These are phyloP conservation scores for Aspergillus incahuasiensis DNA, from an alignment of 495 filamentous ascomycete species.

Conservation along the genomic window DNA sequence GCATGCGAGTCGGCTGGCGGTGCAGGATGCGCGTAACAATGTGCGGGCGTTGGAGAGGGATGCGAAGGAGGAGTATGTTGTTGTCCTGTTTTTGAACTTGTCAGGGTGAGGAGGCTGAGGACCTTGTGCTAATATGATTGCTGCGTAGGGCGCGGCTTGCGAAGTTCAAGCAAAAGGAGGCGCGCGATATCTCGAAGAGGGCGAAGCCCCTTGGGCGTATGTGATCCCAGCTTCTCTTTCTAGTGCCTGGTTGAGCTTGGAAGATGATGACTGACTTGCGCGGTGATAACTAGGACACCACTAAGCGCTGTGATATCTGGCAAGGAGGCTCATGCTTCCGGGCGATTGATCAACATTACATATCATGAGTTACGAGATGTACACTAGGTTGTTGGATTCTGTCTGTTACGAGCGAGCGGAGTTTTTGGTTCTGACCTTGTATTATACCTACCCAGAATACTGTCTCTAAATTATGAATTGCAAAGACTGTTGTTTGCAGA, in stretches of 20 bases:
- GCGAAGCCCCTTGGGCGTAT: conserved; percentile 58
- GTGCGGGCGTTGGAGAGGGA: conserved; percentile 59
- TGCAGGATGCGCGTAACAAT: conserved; percentile 57
- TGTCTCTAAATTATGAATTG: too few species aligned
- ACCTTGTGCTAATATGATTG: too few species aligned
- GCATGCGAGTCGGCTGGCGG: conserved; percentile 48
- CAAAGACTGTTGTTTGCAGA: too few species aligned
- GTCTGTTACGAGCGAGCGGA: not conserved
- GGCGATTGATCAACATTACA: not conserved
- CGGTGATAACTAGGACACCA: not conserved
- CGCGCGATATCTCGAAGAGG: conserved; percentile 57
- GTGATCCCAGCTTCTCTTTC: not conserved
- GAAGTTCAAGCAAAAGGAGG: conserved; percentile 64
- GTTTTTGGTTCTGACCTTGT: not conserved
- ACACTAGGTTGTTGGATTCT: not conserved
- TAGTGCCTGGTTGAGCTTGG: too few species aligned
- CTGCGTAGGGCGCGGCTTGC: conserved; percentile 45
- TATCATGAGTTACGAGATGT: not conserved
- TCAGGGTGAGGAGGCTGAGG: not conserved
- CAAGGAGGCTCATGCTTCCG: not conserved
- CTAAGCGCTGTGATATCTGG: not conserved
- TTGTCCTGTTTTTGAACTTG: not conserved
- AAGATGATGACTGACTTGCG: too few species aligned
- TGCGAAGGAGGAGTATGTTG: conserved; percentile 53
- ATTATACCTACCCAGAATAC: too few species aligned